Base-by-base conservation (phyloP, 2,329 filamentous ascomycete genomes). In the Clarireedia hainanense region DNA sequence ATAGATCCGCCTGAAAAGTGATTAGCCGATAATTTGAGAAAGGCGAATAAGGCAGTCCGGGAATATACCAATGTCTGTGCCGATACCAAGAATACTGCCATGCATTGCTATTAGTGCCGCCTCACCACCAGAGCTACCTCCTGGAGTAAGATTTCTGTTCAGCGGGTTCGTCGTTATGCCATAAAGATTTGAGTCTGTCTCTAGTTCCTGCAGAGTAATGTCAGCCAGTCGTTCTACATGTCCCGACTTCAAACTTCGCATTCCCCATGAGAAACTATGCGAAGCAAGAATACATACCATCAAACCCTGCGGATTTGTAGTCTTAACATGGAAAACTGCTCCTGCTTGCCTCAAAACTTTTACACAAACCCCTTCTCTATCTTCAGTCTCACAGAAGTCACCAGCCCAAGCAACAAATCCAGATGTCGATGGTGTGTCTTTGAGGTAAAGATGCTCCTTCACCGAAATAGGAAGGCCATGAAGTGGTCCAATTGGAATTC, bases 111-210 rank as follows among this genome's bases (percentile, higher is more conserved):
- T 62, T 4, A 85, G 68, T 0, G 77, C 79, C 0, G 75, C 81
- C 65, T 86, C 83, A 6, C 84, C 84, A 10, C 84, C 84, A 0
- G 79, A 80, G 6, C 75, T 79, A 3, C 84, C 84, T 5, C 84
- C 84, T 0, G 79, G 77, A 0, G 80, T 83, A 23, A 81, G 71
- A 15, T 72, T 70, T 4, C 76, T 72, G 54, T 83, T 84, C 23
- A 75, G 67, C 0, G 84, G 83, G 60, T 86, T 86, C 30, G 83
- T 61, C 0, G 67, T 70, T 14, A 69, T 65, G 2, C 70, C 71
- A 54, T 69, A 70, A 27, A 74, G 63, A 48, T 72, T 70, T 61
- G 74, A 74, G 2, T 43, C 43, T 6, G 60, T 83, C 39, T 84
- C 52, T 2, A 55, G 12, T 6, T 46, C 43, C 49, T 68, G 10